phyloP scores from a whole-genome alignment of 2,329 filamentous ascomycete species.

The Pseudophaeomoniella oleicola region DNA sequence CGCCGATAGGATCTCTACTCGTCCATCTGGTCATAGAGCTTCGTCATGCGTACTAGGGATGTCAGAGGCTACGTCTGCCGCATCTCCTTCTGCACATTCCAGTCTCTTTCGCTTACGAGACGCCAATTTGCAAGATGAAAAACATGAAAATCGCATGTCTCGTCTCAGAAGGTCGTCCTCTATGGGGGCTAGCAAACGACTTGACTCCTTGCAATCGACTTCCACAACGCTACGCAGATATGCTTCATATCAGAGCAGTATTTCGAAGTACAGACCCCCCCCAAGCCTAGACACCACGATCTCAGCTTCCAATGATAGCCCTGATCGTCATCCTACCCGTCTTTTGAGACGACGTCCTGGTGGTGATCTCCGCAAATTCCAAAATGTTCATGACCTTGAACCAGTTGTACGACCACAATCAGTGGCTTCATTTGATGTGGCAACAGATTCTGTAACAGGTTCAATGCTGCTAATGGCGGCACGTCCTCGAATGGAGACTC shows the following conservation, averaged over 20 bases:
- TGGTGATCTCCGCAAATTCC: conserved; percentile 56
- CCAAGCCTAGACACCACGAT: conserved; percentile 1
- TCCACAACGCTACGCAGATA: conserved; percentile 27
- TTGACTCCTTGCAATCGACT: conserved; percentile 9
- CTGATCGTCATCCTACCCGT: conserved; percentile 23
- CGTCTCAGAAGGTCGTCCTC: neutral
- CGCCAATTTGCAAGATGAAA: too few species aligned
- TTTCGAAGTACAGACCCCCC: conserved; percentile 16
- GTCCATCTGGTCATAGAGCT: too few species aligned
- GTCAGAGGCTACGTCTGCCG: too few species aligned
- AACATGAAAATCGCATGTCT: too few species aligned
- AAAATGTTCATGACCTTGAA: conserved; percentile 49
- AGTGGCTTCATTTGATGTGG: conserved; percentile 20
- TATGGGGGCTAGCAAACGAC: neutral
- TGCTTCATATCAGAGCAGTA: conserved; percentile 19
- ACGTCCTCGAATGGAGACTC: conserved; percentile 4
- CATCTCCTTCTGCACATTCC: too few species aligned
- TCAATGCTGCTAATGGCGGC: conserved; percentile 15
- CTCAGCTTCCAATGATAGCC: conserved; percentile 3
- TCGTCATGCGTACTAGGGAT: too few species aligned
- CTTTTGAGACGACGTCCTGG: conserved; percentile 59
- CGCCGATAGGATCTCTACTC: too few species aligned
- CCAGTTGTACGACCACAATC: conserved; percentile 21
- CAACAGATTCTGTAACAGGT: conserved; percentile 17
- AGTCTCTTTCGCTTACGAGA: too few species aligned